These are phyloP conservation scores for Crepidotus variabilis DNA, from an alignment of 768 basidiomycete species.

Conservation along the genomic window DNA sequence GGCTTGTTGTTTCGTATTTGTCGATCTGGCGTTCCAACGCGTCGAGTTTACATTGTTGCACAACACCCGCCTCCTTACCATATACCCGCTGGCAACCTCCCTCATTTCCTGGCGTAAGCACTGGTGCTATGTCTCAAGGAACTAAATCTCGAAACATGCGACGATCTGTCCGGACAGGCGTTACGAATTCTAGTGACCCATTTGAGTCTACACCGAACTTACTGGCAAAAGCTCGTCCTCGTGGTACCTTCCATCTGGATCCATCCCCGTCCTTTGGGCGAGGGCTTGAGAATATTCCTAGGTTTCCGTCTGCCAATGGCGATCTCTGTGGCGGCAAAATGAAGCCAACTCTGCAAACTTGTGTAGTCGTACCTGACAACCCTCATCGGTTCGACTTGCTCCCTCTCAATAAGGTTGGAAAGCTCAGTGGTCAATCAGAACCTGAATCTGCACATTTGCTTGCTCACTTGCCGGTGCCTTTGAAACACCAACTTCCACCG, in stretches of 20 bases:
- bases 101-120: too few species aligned
- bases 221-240: not conserved
- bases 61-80: too few species aligned
- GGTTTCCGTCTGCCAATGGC: slow-evolving; percentile 1
- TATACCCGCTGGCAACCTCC: too few species aligned
- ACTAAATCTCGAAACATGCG: too few species aligned
- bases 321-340: slow-evolving; percentile 17
- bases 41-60: too few species aligned
- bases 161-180: too few species aligned
- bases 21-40: not conserved
- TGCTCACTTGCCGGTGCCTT: slow-evolving; percentile 7
- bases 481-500: slow-evolving; percentile 4
- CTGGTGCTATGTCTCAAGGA: too few species aligned
- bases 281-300: not conserved
- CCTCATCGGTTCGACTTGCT: slow-evolving; percentile 43
- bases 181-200: not conserved
- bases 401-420: slow-evolving; percentile 32
- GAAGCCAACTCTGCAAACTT: slow-evolving; percentile 40
- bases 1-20: not conserved
- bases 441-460: not conserved
- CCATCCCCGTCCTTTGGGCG: not conserved
- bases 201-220: not conserved
- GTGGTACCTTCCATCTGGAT: not conserved
- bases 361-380: slow-evolving; percentile 40
- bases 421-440: slow-evolving; percentile 10